Evolutionary conservation across 2,329 filamentous ascomycete genomes (phyloP), one percentile per base, ranked within the genome.

Genomic region (Trichophyton schoenleinii): DNA sequence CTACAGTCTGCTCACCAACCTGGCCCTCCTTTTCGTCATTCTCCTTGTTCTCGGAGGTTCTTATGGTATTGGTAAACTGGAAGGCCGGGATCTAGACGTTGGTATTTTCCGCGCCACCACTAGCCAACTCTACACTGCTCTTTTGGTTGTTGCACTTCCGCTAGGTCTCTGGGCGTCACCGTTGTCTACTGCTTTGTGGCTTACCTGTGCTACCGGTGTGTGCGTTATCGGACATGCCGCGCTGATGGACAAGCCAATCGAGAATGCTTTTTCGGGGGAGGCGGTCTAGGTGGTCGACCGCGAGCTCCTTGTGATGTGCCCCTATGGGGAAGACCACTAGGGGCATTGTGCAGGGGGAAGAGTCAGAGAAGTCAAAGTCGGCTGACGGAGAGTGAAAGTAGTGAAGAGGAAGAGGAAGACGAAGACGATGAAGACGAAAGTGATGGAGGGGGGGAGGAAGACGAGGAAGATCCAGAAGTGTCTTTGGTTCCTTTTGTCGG

Each of bases 181-280:
- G 64, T 86, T 97, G 74, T 76, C 82, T 70, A 95, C 91, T 59
- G 82, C 91, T 69, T 85, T 97, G 69, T 97, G 94, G 94, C 83
- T 99, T 73, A 90, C 97, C 72, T 94, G 94, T 74, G 94, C 94
- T 69, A 92, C 88, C 68, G 91, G 90, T 74, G 90, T 96, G 74
- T 89, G 87, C 73, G 95, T 97, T 68, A 80, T 97, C 67, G 94
- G 94, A 77, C 94, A 99, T 79, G 94, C 94, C 68, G 83, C 91
- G 66, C 85, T 97, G 74, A 86, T 97, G 87, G 92, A 97, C 75
- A 96, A 96, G 84, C 92, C 92, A 63, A 96, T 97, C 81, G 94
- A 97, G 86, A 92, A 95, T 91, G 91, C 91, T 96, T 99, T 99
- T 96, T 96, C 92, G 83, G 94, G 95, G 91, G 94, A 99, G 92